phyloP scores from a whole-genome alignment of 805 yeast species.

The Candida verbasci region DNA sequence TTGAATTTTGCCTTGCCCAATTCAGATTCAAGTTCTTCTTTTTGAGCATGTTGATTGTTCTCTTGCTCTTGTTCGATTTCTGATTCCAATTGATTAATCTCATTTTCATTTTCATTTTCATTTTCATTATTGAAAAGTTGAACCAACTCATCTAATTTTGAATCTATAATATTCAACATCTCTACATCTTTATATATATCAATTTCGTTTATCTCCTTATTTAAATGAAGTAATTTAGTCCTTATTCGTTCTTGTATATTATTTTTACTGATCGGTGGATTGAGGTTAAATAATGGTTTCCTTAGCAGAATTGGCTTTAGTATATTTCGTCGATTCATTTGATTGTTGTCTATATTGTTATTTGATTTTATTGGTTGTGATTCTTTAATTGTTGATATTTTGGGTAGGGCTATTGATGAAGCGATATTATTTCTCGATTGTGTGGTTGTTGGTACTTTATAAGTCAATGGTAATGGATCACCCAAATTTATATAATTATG shows the following conservation, averaged over 20 bases:
- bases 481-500: neutral
- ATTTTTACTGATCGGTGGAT: neutral
- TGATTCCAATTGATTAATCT: neutral
- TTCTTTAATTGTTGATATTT: too few species aligned
- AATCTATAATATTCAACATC: too few species aligned
- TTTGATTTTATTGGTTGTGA: too few species aligned
- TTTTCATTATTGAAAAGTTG: too few species aligned
- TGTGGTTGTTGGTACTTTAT: conserved; percentile 14
- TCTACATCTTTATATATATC: neutral
- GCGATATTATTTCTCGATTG: too few species aligned
- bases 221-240: neutral
- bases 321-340: neutral
- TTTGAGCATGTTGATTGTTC: too few species aligned
- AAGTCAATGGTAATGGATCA: conserved; percentile 27
- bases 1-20: conserved; percentile 13
- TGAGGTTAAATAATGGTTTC: neutral
- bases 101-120: too few species aligned
- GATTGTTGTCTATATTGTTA: neutral
- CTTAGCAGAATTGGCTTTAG: too few species aligned
- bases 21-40: conserved; percentile 14
- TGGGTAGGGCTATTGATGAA: too few species aligned
- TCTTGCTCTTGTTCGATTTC: neutral
- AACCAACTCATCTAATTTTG: neutral
- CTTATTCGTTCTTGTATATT: neutral
- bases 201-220: neutral